Base-by-base conservation (phyloP, 495 filamentous ascomycete genomes). In the Achaetomiella virescens region DNA sequence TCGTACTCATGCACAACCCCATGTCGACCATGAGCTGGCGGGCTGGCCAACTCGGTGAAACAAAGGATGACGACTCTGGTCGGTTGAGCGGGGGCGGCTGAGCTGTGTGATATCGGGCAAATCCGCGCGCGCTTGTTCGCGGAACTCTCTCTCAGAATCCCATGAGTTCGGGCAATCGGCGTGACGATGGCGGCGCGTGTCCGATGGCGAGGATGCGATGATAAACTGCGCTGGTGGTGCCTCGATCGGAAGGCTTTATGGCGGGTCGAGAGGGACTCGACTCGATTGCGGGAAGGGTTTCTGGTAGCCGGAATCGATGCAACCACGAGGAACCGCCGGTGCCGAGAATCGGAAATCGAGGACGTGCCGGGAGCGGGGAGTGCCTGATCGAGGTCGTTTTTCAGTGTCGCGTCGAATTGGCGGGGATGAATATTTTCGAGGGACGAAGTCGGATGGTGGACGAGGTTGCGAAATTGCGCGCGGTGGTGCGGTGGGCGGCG, bases 1-100 rank as follows among this genome's bases (percentile, higher is more conserved):
- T 83, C 36, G 85, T 83, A 74, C 90, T 95, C 78, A 90, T 84
- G 77, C 93, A 97, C 56, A 79, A 79, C 68, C 93, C 93, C 93
- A 98, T 98, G 68, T 66, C 84, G 70, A 69, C 57, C 65, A 66
- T 67, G 9, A 50, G 29, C 47, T n/a, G 31, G 40, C 29, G 46
- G 24, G 47, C 22, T 7, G 44, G 12, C 24, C 20, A 37, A 1
- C 6, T 25, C 15, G 54, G 54, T 52, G 48, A 49, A 48, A 48
- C 15, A 61, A 57, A 21, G 42, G 31, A 40, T 27, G 27, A 21
- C 9, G 3, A 6, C 44, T 55, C 49, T 5, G 24, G 45, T 55
- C 43, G 49, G 20, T 55, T 45, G 52, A 15, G 43, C 20, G 17
- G 36, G 21, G 59, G 42, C 27, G 38, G 47, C 29, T 15, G 25